phyloP scores from a whole-genome alignment of 805 yeast species.

The Candida pseudoglaebosa region DNA sequence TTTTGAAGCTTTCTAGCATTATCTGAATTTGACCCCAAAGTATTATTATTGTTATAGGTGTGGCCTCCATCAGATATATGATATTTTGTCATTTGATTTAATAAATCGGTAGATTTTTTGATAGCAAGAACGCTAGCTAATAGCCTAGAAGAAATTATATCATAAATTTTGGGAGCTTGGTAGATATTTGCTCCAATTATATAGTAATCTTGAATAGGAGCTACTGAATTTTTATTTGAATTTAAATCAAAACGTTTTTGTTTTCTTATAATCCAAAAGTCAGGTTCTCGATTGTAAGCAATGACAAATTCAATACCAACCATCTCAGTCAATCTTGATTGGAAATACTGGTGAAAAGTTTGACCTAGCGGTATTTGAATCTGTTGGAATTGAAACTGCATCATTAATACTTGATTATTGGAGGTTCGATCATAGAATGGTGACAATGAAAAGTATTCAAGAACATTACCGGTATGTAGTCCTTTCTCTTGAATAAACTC shows the following conservation, averaged over 20 bases:
- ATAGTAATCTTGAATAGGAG: constrained; percentile 71
- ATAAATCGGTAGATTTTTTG: constrained; percentile 29
- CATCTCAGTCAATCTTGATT: constrained; percentile 67
- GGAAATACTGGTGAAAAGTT: constrained; percentile 33
- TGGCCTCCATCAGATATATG: constrained; percentile 35
- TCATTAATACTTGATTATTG: constrained; percentile 88
- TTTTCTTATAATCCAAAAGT: constrained; percentile 85
- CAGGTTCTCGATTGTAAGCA: constrained; percentile 77
- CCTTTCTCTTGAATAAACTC: constrained; percentile 95
- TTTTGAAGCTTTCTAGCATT: too few species aligned
- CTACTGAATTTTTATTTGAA: constrained; percentile 36
- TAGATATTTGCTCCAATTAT: constrained; percentile 89
- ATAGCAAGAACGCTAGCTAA: constrained; percentile 33
- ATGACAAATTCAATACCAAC: constrained; percentile 83
- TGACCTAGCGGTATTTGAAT: constrained; percentile 29
- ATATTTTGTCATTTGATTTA: constrained; percentile 30
- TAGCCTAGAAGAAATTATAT: constrained; percentile 68
- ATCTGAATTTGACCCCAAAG: too few species aligned
- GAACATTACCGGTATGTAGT: constrained; percentile 79
- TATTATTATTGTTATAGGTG: constrained; percentile 10
- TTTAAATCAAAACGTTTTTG: constrained; percentile 51
- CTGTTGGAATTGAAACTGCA: constrained; percentile 86
- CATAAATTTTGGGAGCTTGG: constrained; percentile 78
- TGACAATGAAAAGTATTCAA: constrained; percentile 89
- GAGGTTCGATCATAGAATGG: constrained; percentile 95